Conservation (phyloP, 2,329 filamentous ascomycete genomes). For the Alternaria longipes region DNA sequence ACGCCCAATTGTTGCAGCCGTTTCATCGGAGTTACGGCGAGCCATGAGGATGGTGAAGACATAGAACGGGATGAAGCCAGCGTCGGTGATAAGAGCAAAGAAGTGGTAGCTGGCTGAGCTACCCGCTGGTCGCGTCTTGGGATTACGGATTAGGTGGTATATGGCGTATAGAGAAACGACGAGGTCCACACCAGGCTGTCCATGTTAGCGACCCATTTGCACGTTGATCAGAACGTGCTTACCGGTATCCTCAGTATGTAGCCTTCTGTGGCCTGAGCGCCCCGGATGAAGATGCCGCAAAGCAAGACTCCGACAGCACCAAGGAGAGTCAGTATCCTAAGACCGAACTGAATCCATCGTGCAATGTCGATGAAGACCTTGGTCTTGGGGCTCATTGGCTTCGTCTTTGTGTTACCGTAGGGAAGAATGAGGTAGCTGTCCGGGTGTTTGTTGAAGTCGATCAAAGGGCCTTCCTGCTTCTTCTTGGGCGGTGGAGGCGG, state of each 20-base stretch:
- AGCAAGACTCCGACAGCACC: constrained; percentile 76
- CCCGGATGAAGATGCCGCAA: constrained; percentile 78
- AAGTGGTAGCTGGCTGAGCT: constrained; percentile 90
- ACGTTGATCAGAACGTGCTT: constrained; percentile 49
- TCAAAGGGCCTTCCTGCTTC: constrained; percentile 76
- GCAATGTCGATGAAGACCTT: constrained; percentile 76
- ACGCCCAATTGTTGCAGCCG: constrained; percentile 54
- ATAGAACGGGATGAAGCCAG: constrained; percentile 70
- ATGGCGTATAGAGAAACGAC: constrained; percentile 79
- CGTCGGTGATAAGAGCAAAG: constrained; percentile 79
- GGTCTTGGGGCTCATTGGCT: constrained; percentile 73
- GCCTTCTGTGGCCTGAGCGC: constrained; percentile 69
- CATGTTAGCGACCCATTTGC: constrained; percentile 23
- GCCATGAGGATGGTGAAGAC: constrained; percentile 66
- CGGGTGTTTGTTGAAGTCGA: constrained; percentile 86
- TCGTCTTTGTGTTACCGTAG: constrained; percentile 68
- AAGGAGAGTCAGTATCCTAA: constrained; percentile 73
- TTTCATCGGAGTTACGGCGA: constrained; percentile 61
- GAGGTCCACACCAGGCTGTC: constrained; percentile 77
- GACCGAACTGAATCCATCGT: constrained; percentile 72
- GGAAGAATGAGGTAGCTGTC: constrained; percentile 75
- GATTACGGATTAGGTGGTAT: constrained; percentile 78
- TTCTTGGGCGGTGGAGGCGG: constrained; percentile 66
- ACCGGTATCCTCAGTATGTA: constrained; percentile 83
- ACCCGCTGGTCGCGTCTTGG: constrained; percentile 75